Conservation (phyloP, 2,329 filamentous ascomycete species). For the Colletotrichum tropicicola region DNA sequence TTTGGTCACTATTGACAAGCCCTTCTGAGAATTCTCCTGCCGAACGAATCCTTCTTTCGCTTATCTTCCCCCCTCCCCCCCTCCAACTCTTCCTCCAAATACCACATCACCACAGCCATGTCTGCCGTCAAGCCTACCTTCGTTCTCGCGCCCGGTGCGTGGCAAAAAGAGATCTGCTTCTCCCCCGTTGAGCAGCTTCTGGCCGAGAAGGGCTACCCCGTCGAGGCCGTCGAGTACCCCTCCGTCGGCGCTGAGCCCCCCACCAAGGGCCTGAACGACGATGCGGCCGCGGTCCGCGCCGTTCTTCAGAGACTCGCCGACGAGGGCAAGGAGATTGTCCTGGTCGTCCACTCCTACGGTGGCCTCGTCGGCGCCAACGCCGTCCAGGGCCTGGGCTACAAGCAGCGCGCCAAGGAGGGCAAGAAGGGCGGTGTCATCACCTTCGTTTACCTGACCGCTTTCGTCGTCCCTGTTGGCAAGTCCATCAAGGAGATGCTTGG, state of each 20-base stretch:
- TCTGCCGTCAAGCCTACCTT: constrained; percentile 34
- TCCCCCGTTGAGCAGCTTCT: constrained; percentile 40
- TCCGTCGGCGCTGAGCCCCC: constrained; percentile 41
- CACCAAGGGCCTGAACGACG: constrained; percentile 37
- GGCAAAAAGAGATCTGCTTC: constrained; percentile 43
- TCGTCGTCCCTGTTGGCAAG: constrained; percentile 38
- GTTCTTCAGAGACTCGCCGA: constrained; percentile 39
- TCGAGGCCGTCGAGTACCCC: constrained; percentile 40
- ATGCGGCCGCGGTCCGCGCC: constrained; percentile 41
- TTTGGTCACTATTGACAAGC: background rate
- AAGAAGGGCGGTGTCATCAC: constrained; percentile 47
- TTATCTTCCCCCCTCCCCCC: too few species aligned
- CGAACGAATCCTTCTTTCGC: too few species aligned
- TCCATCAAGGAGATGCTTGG: constrained; percentile 36
- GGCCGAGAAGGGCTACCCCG: constrained; percentile 39
- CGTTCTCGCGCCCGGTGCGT: constrained; percentile 50
- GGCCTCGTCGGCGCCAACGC: constrained; percentile 49
- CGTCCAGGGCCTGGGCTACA: constrained; percentile 44
- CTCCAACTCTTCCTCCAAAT: background rate
- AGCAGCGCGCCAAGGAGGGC: constrained; percentile 40
- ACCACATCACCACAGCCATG: background rate
- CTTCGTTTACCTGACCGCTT: constrained; percentile 45
- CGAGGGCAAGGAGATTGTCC: constrained; percentile 48
- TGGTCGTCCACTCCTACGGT: constrained; percentile 53
- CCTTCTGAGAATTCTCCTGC: constrained; percentile 1